A percentile compares a stretch with the other conserved stretches of the same genome.
Conservation (phyloP, 2,329 filamentous ascomycete genomes). For the Sarocladium oryzae region DNA sequence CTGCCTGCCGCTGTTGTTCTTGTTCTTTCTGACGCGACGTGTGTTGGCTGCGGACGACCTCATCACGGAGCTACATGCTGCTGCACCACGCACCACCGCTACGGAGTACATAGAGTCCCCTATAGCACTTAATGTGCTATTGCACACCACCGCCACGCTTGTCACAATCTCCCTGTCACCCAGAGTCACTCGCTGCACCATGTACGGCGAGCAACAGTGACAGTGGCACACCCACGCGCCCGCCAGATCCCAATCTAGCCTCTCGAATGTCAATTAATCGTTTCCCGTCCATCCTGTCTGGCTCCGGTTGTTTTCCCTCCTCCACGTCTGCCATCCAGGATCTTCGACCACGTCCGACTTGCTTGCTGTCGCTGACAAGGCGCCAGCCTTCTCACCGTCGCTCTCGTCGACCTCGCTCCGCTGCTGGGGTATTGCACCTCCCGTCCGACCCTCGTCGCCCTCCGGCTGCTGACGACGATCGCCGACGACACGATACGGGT, state of each 20-base stretch:
- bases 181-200: neutral
- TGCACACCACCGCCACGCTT: too few species aligned
- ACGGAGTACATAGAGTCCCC: too few species aligned
- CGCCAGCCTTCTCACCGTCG: neutral
- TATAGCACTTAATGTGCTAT: too few species aligned
- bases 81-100: too few species aligned
- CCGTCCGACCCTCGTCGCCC: neutral
- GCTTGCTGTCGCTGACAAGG: slow-evolving; percentile 2
- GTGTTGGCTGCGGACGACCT: too few species aligned
- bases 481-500: neutral
- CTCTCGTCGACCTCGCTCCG: neutral
- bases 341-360: neutral
- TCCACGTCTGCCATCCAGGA: neutral
- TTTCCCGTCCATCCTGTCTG: neutral
- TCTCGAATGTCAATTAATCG: neutral
- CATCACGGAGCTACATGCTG: too few species aligned
- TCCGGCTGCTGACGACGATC: neutral
- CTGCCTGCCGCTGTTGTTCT: neutral
- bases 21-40: too few species aligned
- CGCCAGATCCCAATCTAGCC: neutral
- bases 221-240: neutral
- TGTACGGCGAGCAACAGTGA: neutral
- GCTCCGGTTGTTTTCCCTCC: neutral
- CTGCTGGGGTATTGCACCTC: neutral
- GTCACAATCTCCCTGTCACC: neutral